Base-by-base conservation (phyloP, 2,329 filamentous ascomycete species). In the Beauveria varroae region DNA sequence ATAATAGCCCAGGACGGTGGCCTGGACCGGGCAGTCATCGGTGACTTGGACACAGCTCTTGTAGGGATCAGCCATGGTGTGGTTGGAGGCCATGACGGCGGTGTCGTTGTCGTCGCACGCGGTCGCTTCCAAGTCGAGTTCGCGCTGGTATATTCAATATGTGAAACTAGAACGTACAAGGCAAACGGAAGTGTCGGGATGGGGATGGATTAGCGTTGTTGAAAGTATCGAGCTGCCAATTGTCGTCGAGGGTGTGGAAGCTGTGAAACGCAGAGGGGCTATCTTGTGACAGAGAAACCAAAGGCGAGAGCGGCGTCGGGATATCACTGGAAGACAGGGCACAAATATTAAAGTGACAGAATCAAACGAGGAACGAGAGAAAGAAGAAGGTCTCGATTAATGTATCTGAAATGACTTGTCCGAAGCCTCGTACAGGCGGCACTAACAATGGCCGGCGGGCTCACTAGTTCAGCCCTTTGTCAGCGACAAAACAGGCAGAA, bases 1-100 rank as follows among this genome's bases (percentile, higher is more conserved):
- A 40, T 77, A 76, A 72, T 86, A 86, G 53, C 82, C 82, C 40
- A 82, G 72, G 14, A 82, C 81, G 3, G 82, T 84, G 34, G 71
- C 73, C 46, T 73, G 63, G 65, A 84, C 80, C n/a, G 81, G 81
- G 64, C 82, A 85, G 44, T 66, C 61, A 2, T 67, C 62, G 9
- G 74, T 74, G 63, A 84, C 71, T 18, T 67, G 68, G 10, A 64
- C 66, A 63, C 73, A 75, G 14, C 66, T 63, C 61, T 69, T 64
- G 66, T 67, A 71, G 43, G 47, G 53, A 5, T 57, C 34, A 26
- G 12, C n/a, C 37, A 46, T 62, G 46, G 53, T 61, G 24, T 61
- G 52, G 18, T 61, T 57, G 41, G 50, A 28, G 5, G 44, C 58
- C 50, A 55, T 60, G 41, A 43, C 43, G 58, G 41, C 58, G 51